Conservation (phyloP, 192 early-diverging fungal species). For the Coemansia pectinata region DNA sequence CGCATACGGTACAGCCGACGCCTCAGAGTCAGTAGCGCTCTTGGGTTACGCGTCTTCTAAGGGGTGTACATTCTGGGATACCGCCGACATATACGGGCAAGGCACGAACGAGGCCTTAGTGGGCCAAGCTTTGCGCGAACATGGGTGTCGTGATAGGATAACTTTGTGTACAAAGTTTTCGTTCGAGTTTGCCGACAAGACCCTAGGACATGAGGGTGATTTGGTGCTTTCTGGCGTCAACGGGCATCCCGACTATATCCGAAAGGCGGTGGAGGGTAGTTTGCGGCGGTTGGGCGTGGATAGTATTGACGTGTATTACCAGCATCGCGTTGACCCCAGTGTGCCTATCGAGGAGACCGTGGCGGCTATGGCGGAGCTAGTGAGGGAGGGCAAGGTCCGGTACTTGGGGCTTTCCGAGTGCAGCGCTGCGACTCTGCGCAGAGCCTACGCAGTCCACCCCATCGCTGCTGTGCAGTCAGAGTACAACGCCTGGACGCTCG, state of each 20-base stretch:
- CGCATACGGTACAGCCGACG: constrained; percentile 40
- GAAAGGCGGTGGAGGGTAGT: constrained; percentile 42
- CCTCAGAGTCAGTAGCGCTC: constrained; percentile 36
- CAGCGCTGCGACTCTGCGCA: constrained; percentile 60
- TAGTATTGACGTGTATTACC: constrained; percentile 66
- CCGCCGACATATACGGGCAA: constrained; percentile 59
- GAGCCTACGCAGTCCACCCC: constrained; percentile 69
- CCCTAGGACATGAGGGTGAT: neutral
- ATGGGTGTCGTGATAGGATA: constrained; percentile 49
- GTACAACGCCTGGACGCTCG: constrained; percentile 59
- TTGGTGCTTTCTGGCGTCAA: constrained; percentile 22
- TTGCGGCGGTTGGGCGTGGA: constrained; percentile 59
- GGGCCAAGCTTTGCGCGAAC: constrained; percentile 43
- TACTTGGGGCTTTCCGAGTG: constrained; percentile 65
- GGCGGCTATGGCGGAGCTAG: constrained; percentile 63
- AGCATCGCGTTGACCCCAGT: constrained; percentile 62
- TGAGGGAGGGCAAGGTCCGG: constrained; percentile 66
- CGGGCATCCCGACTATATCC: constrained; percentile 57
- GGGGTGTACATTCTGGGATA: constrained; percentile 63
- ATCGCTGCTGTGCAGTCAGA: constrained; percentile 58
- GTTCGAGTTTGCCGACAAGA: constrained; percentile 3
- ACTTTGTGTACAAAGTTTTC: constrained; percentile 69
- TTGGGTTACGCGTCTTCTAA: constrained; percentile 56
- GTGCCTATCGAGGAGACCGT: constrained; percentile 67
- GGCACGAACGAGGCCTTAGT: constrained; percentile 62